These are phyloP conservation scores for Annulohypoxylon moriforme DNA, from an alignment of 495 filamentous ascomycete species.

Conservation along the genomic window DNA sequence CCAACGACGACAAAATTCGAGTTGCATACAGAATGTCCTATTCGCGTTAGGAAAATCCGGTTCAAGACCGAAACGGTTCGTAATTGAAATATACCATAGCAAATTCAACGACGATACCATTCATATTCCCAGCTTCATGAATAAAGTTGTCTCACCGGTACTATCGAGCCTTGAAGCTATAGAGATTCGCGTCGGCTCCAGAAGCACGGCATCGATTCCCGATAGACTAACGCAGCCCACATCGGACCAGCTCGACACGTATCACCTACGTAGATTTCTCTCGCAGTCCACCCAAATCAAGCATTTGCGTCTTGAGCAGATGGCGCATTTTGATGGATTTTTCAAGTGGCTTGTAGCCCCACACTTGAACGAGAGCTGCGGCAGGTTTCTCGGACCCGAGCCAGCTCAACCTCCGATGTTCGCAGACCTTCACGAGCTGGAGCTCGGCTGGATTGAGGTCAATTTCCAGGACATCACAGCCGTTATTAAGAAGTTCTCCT, in stretches of 20 bases:
- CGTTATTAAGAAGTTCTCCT: constrained; percentile 49
- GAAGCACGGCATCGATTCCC: background rate
- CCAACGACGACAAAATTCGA: background rate
- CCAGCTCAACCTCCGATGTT: constrained; percentile 33
- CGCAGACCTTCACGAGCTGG: constrained; percentile 46
- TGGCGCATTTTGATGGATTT: background rate
- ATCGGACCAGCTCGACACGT: background rate
- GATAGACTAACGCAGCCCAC: background rate
- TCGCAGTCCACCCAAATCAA: constrained; percentile 11
- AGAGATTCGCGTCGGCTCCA: constrained; percentile 44
- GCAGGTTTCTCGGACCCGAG: background rate
- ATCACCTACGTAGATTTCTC: constrained; percentile 12
- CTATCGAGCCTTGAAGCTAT: constrained; percentile 49
- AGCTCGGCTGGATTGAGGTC: constrained; percentile 42
- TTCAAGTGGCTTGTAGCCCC: constrained; percentile 13
- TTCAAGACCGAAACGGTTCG: constrained; percentile 47
- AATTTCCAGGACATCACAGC: constrained; percentile 20
- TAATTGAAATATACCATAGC: constrained; percentile 44
- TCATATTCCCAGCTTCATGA: constrained; percentile 46
- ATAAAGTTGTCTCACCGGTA: constrained; percentile 40
- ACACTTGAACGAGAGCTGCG: constrained; percentile 1
- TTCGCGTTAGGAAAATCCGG: constrained; percentile 51
- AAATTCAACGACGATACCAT: constrained; percentile 46
- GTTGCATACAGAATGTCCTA: constrained; percentile 37
- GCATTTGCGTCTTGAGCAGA: background rate